Percentiles rank a stretch among this genome's conserved stretches.
Conservation (phyloP, 306 rosid genomes). For the Pyrus pyrifolia region DNA sequence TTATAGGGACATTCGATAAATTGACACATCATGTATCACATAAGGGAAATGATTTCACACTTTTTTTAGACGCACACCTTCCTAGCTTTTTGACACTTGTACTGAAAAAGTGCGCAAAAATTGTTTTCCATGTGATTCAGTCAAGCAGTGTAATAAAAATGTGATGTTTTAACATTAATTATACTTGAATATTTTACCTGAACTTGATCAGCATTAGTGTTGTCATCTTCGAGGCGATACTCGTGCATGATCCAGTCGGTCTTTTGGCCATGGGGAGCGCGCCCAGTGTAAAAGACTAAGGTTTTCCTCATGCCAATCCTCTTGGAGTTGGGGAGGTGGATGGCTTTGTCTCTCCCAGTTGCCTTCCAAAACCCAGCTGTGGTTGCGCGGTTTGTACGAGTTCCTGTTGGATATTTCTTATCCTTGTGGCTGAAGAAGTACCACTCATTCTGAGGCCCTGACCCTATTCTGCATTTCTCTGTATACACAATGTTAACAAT, state of each 20-base stretch:
- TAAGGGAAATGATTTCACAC: background rate
- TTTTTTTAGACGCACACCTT: background rate
- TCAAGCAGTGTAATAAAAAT: background rate
- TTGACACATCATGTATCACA: background rate
- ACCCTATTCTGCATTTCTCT: conserved; percentile 92
- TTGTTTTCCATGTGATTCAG: background rate
- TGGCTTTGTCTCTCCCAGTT: conserved; percentile 92
- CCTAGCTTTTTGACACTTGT: background rate
- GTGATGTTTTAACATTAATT: background rate
- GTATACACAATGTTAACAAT: conserved; percentile 3
- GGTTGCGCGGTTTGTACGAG: conserved; percentile 88
- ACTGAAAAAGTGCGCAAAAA: background rate
- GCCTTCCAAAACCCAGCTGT: conserved; percentile 98
- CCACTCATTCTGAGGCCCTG: conserved; percentile 96
- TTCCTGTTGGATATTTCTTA: conserved; percentile 95
- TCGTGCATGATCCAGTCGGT: conserved; percentile 99
- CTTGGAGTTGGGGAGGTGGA: conserved; percentile 55
- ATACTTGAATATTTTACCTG: conserved; percentile 32
- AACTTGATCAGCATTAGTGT: conserved; percentile 30
- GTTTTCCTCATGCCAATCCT: conserved; percentile 99
- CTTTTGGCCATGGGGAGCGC: conserved; percentile 98
- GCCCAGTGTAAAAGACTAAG: conserved; percentile 90
- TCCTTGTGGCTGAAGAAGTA: conserved; percentile 98
- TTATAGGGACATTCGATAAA: background rate
- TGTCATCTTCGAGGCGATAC: conserved; percentile 82